phyloP scores from a whole-genome alignment of 805 yeast species.

The Kodamaea neixiangensis region DNA sequence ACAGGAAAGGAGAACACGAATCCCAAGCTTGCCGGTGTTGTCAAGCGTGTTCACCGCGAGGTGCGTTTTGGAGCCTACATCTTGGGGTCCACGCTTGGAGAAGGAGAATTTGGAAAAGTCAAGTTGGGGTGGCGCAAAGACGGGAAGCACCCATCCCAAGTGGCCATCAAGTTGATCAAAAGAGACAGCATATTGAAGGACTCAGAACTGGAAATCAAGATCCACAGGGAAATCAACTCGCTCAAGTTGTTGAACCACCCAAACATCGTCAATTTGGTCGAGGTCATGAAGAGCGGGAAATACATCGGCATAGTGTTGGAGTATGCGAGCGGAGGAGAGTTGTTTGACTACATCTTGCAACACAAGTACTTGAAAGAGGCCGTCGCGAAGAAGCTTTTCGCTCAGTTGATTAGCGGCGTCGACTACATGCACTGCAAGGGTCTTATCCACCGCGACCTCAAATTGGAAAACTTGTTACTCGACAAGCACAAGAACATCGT shows the following conservation, averaged over 20 bases:
- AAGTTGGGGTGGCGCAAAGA: constrained; percentile 94
- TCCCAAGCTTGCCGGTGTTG: neutral
- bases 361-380: constrained; percentile 86
- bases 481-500: constrained; percentile 86
- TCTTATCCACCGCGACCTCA: constrained; percentile 74
- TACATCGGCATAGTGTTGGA: constrained; percentile 96
- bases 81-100: constrained; percentile 92
- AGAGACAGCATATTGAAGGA: constrained; percentile 87
- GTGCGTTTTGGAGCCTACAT: constrained; percentile 88
- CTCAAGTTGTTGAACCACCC: constrained; percentile 86
- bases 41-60: constrained; percentile 53
- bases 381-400: constrained; percentile 82
- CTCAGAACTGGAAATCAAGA: constrained; percentile 82
- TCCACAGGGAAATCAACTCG: constrained; percentile 91
- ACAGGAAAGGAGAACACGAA: neutral
- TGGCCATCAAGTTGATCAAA: constrained; percentile 89
- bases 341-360: constrained; percentile 87
- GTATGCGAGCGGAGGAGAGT: constrained; percentile 96
- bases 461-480: constrained; percentile 70
- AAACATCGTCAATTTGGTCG: constrained; percentile 87
- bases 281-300: constrained; percentile 89
- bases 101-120: constrained; percentile 98
- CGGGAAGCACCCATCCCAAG: constrained; percentile 76
- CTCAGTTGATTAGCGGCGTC: constrained; percentile 92
- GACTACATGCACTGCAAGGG: constrained; percentile 85